Evolutionary conservation across 768 basidiomycete species (phyloP), one percentile per base, ranked within the genome.

Genomic region (Pleurotus djamor): DNA sequence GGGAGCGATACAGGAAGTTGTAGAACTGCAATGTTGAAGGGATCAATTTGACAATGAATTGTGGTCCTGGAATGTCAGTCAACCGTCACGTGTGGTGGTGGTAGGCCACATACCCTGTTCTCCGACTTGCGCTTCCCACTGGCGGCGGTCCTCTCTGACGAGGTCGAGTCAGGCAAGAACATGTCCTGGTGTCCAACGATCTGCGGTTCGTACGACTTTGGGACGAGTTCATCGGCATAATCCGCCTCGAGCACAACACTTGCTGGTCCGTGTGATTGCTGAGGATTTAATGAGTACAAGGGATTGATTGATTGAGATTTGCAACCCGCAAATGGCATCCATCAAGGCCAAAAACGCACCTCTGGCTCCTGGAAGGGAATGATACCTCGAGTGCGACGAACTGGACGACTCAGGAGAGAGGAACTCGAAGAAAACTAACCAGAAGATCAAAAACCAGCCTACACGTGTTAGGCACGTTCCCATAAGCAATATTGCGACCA

Each of bases 401-500:
- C 73, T 67, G 76, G 75, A 70, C 70, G 74, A 66, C 77, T 70
- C 66, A 74, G 66, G 77, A 71, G 76, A 78, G 65, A 28, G 21
- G 21, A 28, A 28, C 21, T 28, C 21, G 21, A 28, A 28, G 21
- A 28, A 28, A 28, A 28, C 21, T 28, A 28, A 3, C 21, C 21
- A 28, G 21, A 28, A 60, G 65, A 36, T 59, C 21, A 59, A 60
- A 59, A 28, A 28, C 21, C 21, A 70, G 60, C 54, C 63, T 69
- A 76, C 81, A 83, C 80, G 80, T 82, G 81, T 80, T 78, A 74
- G 74, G 73, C 72, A 78, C 75, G 68, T 62, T 60, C 50, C 41
- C 52, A 61, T 51, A 57, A 59, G 62, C 65, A 59, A 60, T 59
- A 59, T 12, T 7, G 13, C 9, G 7, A 7, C 7, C 7, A 17